Base-by-base conservation (phyloP, 225 moss, liverwort and hornwort species). In the Anthoceros angustus region DNA sequence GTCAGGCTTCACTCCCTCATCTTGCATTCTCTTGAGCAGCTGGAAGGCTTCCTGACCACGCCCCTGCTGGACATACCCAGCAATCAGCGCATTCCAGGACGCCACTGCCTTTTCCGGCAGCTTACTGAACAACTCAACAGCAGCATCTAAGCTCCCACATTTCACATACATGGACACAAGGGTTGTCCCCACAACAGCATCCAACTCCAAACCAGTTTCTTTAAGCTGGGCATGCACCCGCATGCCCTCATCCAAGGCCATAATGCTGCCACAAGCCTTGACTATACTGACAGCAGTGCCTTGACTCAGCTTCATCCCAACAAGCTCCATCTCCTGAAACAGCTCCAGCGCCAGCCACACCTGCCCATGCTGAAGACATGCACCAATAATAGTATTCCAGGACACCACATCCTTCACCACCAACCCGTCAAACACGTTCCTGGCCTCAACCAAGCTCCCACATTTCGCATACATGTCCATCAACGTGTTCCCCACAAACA, bases 401-500 rank as follows among this genome's bases (percentile, higher is more conserved):
- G 55, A 55, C 7, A 55, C 55, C 6, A 55, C n/a, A 23, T 55
- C 55, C 14, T 55, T 55, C n/a, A 55, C 55, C 23, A 18, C 5
- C 14, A 55, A 23, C 55, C 15, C 23, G 14, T 55, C n/a, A 55
- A 55, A 55, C 55, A 55, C 55, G 8, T 18, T 15, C 8, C 7
- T 7, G 18, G 55, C 55, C 55, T 55, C 55, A 1, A 18, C 55
- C 23, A 55, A 8, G n/a, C 55, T 55, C 55, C 55, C 23, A 23
- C 55, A 55, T 23, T 55, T 55, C 18, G 15, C 23, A 20, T 55
- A 55, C 55, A 55, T 55, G 55, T 55, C 55, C 23, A 55, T 55
- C 18, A 55, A 23, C 18, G 10, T 15, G 55, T 55, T 55, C 68
- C 68, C 72, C 41, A 81, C 24, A 43, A 61, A 78, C 41, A 79